Conservation (phyloP, 345 rosid species). For the Dipteronia sinensis region DNA sequence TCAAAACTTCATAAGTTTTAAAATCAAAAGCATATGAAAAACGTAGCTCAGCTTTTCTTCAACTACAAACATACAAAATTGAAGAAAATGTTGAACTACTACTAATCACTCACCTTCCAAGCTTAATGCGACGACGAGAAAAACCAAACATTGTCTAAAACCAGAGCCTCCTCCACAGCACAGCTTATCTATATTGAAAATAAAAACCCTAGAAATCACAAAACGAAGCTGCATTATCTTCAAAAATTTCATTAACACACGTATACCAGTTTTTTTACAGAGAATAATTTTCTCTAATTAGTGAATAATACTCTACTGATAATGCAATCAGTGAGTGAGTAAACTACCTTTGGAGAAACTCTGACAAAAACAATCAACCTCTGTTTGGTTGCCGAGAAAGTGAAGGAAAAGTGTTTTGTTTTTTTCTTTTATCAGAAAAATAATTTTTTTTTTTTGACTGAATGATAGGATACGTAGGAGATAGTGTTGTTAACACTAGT, state of each 20-base stretch:
- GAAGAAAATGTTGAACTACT: not conserved
- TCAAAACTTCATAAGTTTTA: not conserved
- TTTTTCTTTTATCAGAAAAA: not conserved
- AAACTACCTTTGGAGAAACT: not conserved
- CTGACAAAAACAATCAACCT: slow-evolving; percentile 18
- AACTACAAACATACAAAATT: slow-evolving; percentile 4
- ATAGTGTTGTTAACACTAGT: not conserved
- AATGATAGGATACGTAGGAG: not conserved
- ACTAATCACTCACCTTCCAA: slow-evolving; percentile 68
- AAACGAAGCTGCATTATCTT: slow-evolving; percentile 7
- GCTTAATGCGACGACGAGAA: slow-evolving; percentile 84
- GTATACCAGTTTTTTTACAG: not conserved
- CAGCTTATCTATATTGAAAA: not conserved
- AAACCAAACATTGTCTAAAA: slow-evolving; percentile 73
- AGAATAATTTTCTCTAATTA: not conserved
- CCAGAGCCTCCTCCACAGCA: slow-evolving; percentile 14
- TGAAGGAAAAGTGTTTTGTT: not conserved
- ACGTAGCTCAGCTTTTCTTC: slow-evolving; percentile 1
- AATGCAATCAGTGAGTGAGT: not conserved
- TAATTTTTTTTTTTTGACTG: not conserved
- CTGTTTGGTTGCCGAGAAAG: slow-evolving; percentile 25
- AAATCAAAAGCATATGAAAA: slow-evolving; percentile 13
- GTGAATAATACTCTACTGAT: not conserved
- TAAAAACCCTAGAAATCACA: slow-evolving; percentile 19
- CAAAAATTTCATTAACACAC: not conserved